Evolutionary conservation across 2,329 filamentous ascomycete species (phyloP).

Genomic region (Hortaea sp.): DNA sequence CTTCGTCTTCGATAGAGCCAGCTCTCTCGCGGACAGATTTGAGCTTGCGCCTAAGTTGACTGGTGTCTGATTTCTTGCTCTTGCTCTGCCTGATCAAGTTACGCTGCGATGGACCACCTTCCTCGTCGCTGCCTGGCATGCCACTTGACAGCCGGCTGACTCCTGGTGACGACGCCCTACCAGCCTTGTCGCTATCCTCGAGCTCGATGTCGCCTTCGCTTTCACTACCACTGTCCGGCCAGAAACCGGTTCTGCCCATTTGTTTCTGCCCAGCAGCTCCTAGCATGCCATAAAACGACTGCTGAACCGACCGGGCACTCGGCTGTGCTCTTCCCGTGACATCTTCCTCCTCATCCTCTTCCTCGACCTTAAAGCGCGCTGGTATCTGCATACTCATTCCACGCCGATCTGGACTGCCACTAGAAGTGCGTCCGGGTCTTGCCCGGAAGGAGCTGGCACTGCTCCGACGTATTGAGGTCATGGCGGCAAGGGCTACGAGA

Average conservation of each 20-base stretch:
- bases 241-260: conserved; percentile 45
- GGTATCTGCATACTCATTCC: conserved; percentile 12
- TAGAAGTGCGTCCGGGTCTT: neutral
- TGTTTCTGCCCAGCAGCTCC: conserved; percentile 61
- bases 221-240: conserved; percentile 74
- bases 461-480: neutral
- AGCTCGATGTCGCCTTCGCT: conserved; percentile 20
- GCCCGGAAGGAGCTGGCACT: neutral
- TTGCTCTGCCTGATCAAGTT: conserved; percentile 39
- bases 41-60: conserved; percentile 55
- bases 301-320: conserved; percentile 63
- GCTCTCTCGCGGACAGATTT: conserved; percentile 36
- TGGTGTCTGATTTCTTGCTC: conserved; percentile 51
- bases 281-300: conserved; percentile 88
- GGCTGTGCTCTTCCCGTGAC: conserved; percentile 48
- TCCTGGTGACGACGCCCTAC: neutral
- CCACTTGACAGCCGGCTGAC: conserved; percentile 3
- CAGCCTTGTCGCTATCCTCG: conserved; percentile 3
- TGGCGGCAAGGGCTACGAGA: neutral
- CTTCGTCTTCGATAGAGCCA: conserved; percentile 20
- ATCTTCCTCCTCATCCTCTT: conserved; percentile 32
- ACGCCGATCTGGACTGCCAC: neutral
- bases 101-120: neutral
- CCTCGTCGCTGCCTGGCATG: conserved; percentile 3
- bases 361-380: conserved; percentile 13